Evolutionary conservation across 179 eudicot species (phyloP).

Genomic region (Heliamphora pulchella): DNA sequence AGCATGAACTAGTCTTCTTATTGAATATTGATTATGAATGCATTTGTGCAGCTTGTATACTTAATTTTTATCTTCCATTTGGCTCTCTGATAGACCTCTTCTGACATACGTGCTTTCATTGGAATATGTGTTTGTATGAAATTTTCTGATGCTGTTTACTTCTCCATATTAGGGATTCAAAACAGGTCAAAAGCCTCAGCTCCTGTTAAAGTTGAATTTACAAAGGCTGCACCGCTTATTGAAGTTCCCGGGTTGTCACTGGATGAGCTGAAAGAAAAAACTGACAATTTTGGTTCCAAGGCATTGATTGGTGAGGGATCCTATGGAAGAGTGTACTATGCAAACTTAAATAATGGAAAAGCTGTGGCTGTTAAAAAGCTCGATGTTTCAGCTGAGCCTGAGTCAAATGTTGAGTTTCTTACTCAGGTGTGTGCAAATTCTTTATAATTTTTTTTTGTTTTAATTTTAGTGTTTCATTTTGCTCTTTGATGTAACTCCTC

Average conservation of each 20-base stretch:
- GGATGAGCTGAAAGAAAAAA: conserved; percentile 39
- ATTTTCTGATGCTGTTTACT: not conserved
- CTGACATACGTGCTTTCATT: not conserved
- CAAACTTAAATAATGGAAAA: conserved; percentile 28
- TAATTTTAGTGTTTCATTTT: not conserved
- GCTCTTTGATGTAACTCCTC: not conserved
- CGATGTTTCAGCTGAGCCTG: conserved; percentile 36
- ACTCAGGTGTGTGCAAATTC: conserved; percentile 28
- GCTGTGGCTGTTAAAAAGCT: conserved; percentile 46
- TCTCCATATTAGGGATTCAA: conserved; percentile 19
- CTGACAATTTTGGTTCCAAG: conserved; percentile 41
- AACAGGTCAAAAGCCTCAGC: conserved; percentile 25
- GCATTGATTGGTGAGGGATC: conserved; percentile 53
- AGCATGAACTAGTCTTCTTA: not conserved
- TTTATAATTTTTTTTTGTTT: not conserved
- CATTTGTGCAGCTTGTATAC: not conserved
- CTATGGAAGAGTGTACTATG: conserved; percentile 46
- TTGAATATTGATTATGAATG: not conserved
- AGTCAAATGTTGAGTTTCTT: conserved; percentile 36
- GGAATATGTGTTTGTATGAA: not conserved
- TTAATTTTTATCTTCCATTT: not conserved
- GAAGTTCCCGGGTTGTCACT: conserved; percentile 36
- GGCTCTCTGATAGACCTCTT: not conserved
- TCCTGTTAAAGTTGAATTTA: conserved; percentile 27
- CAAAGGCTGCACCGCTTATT: conserved; percentile 27